Base-by-base conservation (phyloP, 345 rosid species). In the Turritis glabra region DNA sequence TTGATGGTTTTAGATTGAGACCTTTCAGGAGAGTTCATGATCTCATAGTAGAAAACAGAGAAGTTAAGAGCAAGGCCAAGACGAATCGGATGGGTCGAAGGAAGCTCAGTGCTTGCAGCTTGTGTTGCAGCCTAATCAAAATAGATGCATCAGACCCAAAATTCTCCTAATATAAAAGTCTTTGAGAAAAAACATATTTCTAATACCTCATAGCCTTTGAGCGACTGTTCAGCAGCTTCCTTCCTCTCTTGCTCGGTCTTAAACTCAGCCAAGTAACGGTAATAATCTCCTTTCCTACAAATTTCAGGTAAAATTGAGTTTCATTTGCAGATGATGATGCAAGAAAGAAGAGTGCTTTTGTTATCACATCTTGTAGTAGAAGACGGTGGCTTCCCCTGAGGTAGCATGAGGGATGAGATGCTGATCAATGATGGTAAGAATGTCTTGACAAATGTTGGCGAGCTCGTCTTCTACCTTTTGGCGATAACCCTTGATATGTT, bases 21-120 rank as follows among this genome's bases (percentile, higher is more conserved):
- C 98, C 97, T 91, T 81, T 94, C 98, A n/a, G 97, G 99, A 71
- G 99, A 95, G 79, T 92, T 95, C 97, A 95, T 89, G 72, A 95
- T 95, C 88, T 95, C 99, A 59, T 95, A 92, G 82, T 95, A 92
- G 81, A 95, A 95, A 23, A 95, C 99, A 69, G 97, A 95, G 84
- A 92, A 95, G 89, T 95, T 95, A 56, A 95, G 99, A 10, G 99
- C 97, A 71, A 95, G 97, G 51, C 99, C 99, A 37, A 95, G 97
- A 37, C 99, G 97, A 73, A 95, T 92, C 13, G 99, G 99, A 71
- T 95, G 99, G 18, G 99, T 92, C 22, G 99, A 90, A 63, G 99
- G 92, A 64, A 95, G 97, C 64, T 92, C 97, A 35, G 88, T 86
- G 84, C 77, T 95, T 75, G 99, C 97, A 37, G 89, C 77, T 69